These are phyloP conservation scores for Aspergillus saccharolyticus DNA, from an alignment of 495 filamentous ascomycete species.

Conservation along the genomic window DNA sequence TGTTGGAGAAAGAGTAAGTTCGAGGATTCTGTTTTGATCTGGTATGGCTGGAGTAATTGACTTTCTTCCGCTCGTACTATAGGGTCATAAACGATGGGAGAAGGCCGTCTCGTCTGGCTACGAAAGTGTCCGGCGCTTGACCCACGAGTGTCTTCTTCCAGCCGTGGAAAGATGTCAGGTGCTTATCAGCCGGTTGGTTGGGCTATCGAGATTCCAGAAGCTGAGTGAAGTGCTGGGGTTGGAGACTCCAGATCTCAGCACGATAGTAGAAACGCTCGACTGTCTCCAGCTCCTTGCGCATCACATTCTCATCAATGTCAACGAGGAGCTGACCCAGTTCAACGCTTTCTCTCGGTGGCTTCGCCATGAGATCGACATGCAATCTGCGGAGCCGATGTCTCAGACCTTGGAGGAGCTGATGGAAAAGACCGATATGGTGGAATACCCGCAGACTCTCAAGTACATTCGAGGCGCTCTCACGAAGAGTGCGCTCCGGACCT, in stretches of 20 bases:
- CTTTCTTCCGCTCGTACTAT: not conserved
- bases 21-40: not conserved
- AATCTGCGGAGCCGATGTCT: constrained; percentile 41
- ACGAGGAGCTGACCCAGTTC: constrained; percentile 77
- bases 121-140: constrained; percentile 66
- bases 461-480: constrained; percentile 50
- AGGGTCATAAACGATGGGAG: constrained; percentile 96
- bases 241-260: constrained; percentile 52
- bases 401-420: constrained; percentile 42
- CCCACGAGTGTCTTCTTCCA: constrained; percentile 82
- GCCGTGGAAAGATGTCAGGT: constrained; percentile 78
- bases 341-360: constrained; percentile 79
- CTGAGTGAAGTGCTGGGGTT: constrained; percentile 62
- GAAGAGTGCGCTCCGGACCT: constrained; percentile 41
- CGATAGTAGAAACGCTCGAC: constrained; percentile 63
- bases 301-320: constrained; percentile 62
- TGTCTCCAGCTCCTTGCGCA: constrained; percentile 70
- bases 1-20: constrained; percentile 70
- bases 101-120: constrained; percentile 75
- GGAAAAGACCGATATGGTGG: constrained; percentile 42
- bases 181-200: constrained; percentile 78
- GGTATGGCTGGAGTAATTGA: constrained; percentile 12
- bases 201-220: constrained; percentile 75
- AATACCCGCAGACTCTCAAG: constrained; percentile 44
- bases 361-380: constrained; percentile 70